These are phyloP conservation scores for Zymoseptoria crescenta DNA, from an alignment of 2,329 filamentous ascomycete genomes.

Conservation along the genomic window DNA sequence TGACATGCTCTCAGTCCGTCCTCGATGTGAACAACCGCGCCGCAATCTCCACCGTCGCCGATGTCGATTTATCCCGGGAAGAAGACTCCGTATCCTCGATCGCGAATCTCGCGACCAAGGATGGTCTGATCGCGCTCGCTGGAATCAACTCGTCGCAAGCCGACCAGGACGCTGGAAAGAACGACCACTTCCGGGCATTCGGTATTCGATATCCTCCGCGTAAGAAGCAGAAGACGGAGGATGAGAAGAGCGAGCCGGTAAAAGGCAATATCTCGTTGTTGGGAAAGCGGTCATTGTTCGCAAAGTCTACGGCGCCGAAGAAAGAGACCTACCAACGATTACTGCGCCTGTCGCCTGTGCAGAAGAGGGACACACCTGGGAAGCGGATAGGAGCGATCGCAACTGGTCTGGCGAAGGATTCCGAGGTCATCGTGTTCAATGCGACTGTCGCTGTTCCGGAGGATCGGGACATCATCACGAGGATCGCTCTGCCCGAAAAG, in stretches of 20 bases:
- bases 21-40: conserved; percentile 63
- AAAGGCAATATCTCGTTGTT: conserved; percentile 37
- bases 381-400: conserved; percentile 68
- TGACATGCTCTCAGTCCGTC: conserved; percentile 46
- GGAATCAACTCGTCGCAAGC: conserved; percentile 75
- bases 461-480: conserved; percentile 45
- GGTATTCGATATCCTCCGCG: conserved; percentile 49
- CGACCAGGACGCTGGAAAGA: conserved; percentile 66
- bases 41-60: conserved; percentile 55
- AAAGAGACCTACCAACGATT: conserved; percentile 55
- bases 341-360: conserved; percentile 49
- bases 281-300: conserved; percentile 47
- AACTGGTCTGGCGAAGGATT: conserved; percentile 62
- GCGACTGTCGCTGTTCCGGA: conserved; percentile 49
- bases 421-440: conserved; percentile 75
- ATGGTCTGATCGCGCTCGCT: conserved; percentile 53
- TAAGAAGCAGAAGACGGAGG: conserved; percentile 34
- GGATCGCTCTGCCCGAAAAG: conserved; percentile 43
- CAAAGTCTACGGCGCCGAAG: conserved; percentile 34
- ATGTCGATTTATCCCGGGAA: conserved; percentile 69
- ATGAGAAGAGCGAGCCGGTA: conserved; percentile 28
- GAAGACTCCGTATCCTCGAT: conserved; percentile 87
- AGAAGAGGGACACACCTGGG: conserved; percentile 41
- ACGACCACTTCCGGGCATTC: conserved; percentile 77
- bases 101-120: conserved; percentile 55